Percentiles rank a stretch among this genome's conserved stretches.
Evolutionary conservation across 805 yeast species (phyloP).

Genomic region (Candida taoyuanica): DNA sequence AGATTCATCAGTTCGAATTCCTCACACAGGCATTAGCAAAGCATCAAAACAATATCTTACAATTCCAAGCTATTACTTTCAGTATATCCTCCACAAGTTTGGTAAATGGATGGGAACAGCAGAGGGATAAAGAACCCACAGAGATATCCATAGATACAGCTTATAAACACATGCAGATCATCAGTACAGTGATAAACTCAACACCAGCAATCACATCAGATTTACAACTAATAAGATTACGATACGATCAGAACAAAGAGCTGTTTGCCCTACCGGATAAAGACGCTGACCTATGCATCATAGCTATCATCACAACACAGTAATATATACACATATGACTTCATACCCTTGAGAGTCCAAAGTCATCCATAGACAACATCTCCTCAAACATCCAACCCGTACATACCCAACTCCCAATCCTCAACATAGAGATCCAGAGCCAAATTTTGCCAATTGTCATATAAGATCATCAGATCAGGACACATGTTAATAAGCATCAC

Average conservation of each 20-base stretch:
- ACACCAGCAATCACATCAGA: not conserved
- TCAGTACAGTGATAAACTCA: conserved; percentile 2
- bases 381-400: no score
- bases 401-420: no score
- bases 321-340: no score
- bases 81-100: conserved; percentile 2
- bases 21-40: conserved; percentile 2
- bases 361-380: no score
- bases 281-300: conserved; percentile 2
- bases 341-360: no score
- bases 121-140: conserved; percentile 2
- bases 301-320: conserved; percentile 1
- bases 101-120: conserved; percentile 14
- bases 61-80: conserved; percentile 7
- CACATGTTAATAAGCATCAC: no score
- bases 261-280: conserved; percentile 7
- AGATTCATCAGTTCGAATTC: conserved; percentile 11
- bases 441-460: no score
- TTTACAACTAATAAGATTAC: conserved; percentile 7
- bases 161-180: not conserved
- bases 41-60: not conserved
- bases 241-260: conserved; percentile 6
- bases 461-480: no score
- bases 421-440: no score
- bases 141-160: conserved; percentile 3